Evolutionary conservation across 2,329 filamentous ascomycete species (phyloP), one percentile per base, ranked within the genome.

Genomic region (Geosmithia flava): DNA sequence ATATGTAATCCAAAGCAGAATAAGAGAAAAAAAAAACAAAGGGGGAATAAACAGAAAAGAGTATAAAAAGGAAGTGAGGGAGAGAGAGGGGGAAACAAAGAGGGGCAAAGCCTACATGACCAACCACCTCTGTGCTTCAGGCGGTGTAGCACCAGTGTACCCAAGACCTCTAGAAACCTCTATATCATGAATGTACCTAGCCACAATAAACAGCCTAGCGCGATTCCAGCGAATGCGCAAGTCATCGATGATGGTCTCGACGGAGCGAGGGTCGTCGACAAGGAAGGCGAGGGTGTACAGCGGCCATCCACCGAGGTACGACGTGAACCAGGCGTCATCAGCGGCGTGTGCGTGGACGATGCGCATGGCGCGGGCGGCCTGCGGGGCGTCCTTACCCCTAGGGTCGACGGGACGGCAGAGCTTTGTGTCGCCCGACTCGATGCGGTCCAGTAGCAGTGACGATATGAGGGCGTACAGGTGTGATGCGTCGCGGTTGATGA

Each of bases 251-350:
- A 37, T 37, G 33, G 33, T 3, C 15, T 37, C 33, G 11, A 37
- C 10, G 33, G 33, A 37, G 33, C 33, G 33, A 11, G 33, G 33
- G 33, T 37, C 33, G 11, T 37, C 33, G 10, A 37, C 15, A 49
- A 52, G 54, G 46, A 48, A 50, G 2, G 43, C 62, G 45, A 47
- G 52, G 15, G 51, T 54, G 46, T 58, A 58, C 1, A 54, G 51
- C 3, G 55, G 53, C 51, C 56, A 59, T n/a, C 53, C 55, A 0
- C 58, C 55, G 1, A 61, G 54, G 17, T 55, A 65, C 27, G 58
- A 59, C 1, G 47, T 53, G 2, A 54, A 50, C 57, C 56, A 58
- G 4, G 47, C 52, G 1, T 47, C 45, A 11, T 54, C 52, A 1
- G 46, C 6, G 30, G 33, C 45, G 2, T 57, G 49, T 5, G 47